These are phyloP conservation scores for Clavaria fumosa DNA, from an alignment of 768 basidiomycete genomes.

Conservation along the genomic window DNA sequence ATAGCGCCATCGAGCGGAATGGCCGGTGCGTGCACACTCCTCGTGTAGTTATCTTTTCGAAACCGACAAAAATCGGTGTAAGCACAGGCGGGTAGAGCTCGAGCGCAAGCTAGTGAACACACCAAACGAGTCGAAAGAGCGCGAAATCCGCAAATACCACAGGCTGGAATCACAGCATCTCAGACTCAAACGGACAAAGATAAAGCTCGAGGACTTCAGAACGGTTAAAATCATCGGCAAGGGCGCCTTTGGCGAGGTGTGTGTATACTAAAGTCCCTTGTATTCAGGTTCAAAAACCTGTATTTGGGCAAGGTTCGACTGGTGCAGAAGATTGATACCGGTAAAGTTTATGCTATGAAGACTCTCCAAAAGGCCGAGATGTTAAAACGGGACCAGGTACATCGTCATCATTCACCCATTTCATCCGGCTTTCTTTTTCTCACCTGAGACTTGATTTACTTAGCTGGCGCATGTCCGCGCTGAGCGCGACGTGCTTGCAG, in stretches of 20 bases:
- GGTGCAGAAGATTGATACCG: slow-evolving; percentile 92
- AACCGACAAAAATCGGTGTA: background rate
- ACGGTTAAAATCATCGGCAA: slow-evolving; percentile 99
- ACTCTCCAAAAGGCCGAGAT: slow-evolving; percentile 94
- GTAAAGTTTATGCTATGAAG: slow-evolving; percentile 99
- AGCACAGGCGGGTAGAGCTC: slow-evolving; percentile 68
- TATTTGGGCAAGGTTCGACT: slow-evolving; percentile 53
- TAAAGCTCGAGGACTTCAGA: slow-evolving; percentile 84
- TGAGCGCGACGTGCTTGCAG: slow-evolving; percentile 91
- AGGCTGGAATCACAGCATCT: slow-evolving; percentile 84
- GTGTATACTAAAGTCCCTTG: slow-evolving; percentile 10
- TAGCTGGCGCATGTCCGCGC: slow-evolving; percentile 97
- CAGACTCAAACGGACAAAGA: slow-evolving; percentile 73
- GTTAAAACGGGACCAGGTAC: slow-evolving; percentile 96
- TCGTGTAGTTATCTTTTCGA: slow-evolving; percentile 1
- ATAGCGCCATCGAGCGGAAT: slow-evolving; percentile 88
- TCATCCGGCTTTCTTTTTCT: slow-evolving; percentile 1
- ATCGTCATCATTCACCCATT: slow-evolving; percentile 10
- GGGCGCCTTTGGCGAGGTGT: slow-evolving; percentile 94
- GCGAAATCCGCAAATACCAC: slow-evolving; percentile 70
- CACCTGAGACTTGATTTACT: background rate
- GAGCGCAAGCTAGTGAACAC: slow-evolving; percentile 60
- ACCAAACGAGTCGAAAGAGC: slow-evolving; percentile 74
- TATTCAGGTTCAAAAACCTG: slow-evolving; percentile 1
- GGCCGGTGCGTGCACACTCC: too few relatives aligned